Evolutionary conservation across 2,329 filamentous ascomycete genomes (phyloP).

Genomic region (Pleomassaria siparia): DNA sequence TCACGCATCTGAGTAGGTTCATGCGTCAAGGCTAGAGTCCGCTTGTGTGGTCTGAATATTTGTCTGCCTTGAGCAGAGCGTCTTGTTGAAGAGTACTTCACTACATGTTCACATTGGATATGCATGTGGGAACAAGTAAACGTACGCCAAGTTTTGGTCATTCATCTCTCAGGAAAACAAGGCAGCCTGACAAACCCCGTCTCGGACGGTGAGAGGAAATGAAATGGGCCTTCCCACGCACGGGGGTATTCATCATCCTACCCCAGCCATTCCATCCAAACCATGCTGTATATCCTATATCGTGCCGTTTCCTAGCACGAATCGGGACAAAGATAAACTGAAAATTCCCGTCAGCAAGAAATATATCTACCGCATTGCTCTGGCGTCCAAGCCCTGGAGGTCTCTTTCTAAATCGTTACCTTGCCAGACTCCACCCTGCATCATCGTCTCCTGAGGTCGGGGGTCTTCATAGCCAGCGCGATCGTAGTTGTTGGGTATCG

Average conservation of each 20-base stretch:
- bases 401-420: conserved; percentile 47
- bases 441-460: conserved; percentile 59
- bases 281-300: neutral
- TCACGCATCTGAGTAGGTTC: too few relatives aligned
- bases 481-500: conserved; percentile 63
- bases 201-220: neutral
- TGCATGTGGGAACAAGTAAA: neutral
- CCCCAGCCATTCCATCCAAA: neutral
- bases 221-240: neutral
- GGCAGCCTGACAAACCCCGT: neutral
- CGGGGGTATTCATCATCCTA: neutral
- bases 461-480: conserved; percentile 62
- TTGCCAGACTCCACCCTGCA: conserved; percentile 38
- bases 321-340: neutral
- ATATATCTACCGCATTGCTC: conserved; percentile 7
- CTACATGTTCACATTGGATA: too few relatives aligned
- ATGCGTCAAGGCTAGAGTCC: too few relatives aligned
- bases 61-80: neutral
- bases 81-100: too few relatives aligned
- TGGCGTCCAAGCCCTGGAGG: conserved; percentile 50
- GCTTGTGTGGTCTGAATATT: neutral
- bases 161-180: neutral
- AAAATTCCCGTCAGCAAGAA: neutral
- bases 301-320: neutral
- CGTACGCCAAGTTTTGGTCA: neutral